A percentile compares a stretch with the other conserved stretches of the same genome.
Conservation (phyloP, 352 stramenopile species). For the Globisporangium uncinulatum region DNA sequence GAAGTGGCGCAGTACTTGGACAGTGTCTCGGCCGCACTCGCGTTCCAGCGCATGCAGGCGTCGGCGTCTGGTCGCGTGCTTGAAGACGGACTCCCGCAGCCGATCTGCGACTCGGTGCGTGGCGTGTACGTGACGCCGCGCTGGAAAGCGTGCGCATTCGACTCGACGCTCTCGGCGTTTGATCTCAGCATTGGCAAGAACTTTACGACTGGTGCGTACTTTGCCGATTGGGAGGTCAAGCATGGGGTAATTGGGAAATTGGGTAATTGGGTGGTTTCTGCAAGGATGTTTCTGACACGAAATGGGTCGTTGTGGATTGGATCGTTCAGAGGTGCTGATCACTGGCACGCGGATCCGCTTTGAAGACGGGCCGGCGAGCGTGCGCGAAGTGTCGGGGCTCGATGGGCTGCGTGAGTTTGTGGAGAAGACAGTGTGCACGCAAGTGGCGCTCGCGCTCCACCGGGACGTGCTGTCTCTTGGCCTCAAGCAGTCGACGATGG, state of each 20-base stretch:
- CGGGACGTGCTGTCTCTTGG: constrained; percentile 67
- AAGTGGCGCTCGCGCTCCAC: constrained; percentile 64
- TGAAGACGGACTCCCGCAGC: constrained; percentile 71
- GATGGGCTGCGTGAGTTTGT: constrained; percentile 61
- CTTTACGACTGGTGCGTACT: constrained; percentile 50
- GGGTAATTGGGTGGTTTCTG: too few relatives aligned
- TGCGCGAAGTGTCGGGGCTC: constrained; percentile 59
- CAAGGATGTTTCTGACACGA: not conserved
- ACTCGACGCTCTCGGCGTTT: constrained; percentile 74
- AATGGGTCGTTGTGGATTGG: not conserved
- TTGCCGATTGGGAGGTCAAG: not conserved
- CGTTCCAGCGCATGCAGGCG: constrained; percentile 47
- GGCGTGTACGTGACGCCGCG: constrained; percentile 69
- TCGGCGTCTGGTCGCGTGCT: constrained; percentile 59
- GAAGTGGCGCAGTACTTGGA: constrained; percentile 72
- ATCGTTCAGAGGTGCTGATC: constrained; percentile 61
- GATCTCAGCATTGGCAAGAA: constrained; percentile 83
- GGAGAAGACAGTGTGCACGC: constrained; percentile 67
- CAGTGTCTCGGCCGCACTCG: constrained; percentile 52
- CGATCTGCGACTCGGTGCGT: constrained; percentile 78
- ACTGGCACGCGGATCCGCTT: constrained; percentile 71
- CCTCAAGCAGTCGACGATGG: constrained; percentile 71
- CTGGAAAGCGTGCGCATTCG: constrained; percentile 77
- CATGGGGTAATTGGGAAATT: not conserved
- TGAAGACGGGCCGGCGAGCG: constrained; percentile 46